Evolutionary conservation across 768 basidiomycete genomes (phyloP).

Genomic region (Peribolospora baueri): DNA sequence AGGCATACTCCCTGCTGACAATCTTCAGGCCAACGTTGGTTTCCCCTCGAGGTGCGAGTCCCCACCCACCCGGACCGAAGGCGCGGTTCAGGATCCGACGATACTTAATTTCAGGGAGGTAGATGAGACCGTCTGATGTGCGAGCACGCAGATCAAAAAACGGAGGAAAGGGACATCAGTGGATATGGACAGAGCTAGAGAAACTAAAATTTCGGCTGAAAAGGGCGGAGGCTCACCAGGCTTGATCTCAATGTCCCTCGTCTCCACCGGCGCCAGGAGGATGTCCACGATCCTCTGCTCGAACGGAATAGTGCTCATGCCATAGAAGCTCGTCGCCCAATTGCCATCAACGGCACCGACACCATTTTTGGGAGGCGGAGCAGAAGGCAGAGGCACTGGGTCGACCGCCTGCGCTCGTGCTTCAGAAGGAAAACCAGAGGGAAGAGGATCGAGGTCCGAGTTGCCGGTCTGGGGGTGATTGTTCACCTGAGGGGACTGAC

Average conservation of each 20-base stretch:
- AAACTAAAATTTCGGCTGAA: background rate
- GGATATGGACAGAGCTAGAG: background rate
- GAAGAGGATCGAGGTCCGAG: too few relatives aligned
- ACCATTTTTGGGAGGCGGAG: too few relatives aligned
- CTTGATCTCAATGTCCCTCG: conserved; percentile 70
- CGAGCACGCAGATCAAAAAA: background rate
- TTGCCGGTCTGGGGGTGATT: too few relatives aligned
- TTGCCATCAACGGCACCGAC: conserved; percentile 15
- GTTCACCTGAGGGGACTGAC: too few relatives aligned
- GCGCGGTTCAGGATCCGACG: conserved; percentile 72
- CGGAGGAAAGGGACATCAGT: background rate
- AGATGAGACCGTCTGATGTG: conserved; percentile 57
- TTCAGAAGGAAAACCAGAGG: too few relatives aligned
- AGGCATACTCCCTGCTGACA: conserved; percentile 79
- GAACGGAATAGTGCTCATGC: conserved; percentile 55
- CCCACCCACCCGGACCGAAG: conserved; percentile 93
- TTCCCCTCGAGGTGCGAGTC: conserved; percentile 75
- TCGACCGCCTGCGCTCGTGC: too few relatives aligned
- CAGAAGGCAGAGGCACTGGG: too few relatives aligned
- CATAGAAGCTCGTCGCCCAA: conserved; percentile 73
- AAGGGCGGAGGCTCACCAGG: conserved; percentile 37
- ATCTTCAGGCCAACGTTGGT: conserved; percentile 68
- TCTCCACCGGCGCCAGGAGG: conserved; percentile 47
- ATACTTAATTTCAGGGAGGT: conserved; percentile 94
- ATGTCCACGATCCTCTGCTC: conserved; percentile 44